Evolutionary conservation across 352 stramenopile species (phyloP).

Genomic region (Globisporangium barbulae): DNA sequence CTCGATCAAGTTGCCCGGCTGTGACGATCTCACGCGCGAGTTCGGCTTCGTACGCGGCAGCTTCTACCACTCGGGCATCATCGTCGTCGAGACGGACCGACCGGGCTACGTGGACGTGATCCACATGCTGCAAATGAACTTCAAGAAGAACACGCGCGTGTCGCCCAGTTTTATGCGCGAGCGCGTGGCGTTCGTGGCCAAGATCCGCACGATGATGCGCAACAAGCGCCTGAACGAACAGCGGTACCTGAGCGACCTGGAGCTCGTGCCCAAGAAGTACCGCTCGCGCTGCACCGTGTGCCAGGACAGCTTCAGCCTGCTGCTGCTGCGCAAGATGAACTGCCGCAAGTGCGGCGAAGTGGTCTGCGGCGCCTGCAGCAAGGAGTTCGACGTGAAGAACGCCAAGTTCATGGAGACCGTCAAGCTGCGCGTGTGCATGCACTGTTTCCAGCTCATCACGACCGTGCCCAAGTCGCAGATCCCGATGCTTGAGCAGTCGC

Average conservation of each 20-base stretch:
- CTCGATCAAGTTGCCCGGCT: constrained; percentile 78
- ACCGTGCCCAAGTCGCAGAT: constrained; percentile 50
- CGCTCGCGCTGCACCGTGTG: constrained; percentile 69
- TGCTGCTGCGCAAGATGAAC: constrained; percentile 80
- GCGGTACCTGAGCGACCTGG: constrained; percentile 72
- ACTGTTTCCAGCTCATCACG: constrained; percentile 80
- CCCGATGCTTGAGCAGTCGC: constrained; percentile 44
- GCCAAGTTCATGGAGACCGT: constrained; percentile 57
- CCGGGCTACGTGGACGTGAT: constrained; percentile 78
- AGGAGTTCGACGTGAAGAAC: constrained; percentile 70
- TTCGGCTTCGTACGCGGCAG: constrained; percentile 75
- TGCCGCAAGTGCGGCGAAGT: constrained; percentile 87
- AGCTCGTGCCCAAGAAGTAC: constrained; percentile 83
- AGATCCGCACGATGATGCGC: constrained; percentile 63
- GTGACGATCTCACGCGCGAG: constrained; percentile 68
- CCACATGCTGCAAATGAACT: constrained; percentile 77
- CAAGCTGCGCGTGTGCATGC: constrained; percentile 84
- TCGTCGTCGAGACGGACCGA: constrained; percentile 75
- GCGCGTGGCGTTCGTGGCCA: constrained; percentile 42
- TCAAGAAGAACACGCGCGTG: constrained; percentile 66
- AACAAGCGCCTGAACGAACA: constrained; percentile 78
- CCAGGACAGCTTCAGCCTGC: constrained; percentile 78
- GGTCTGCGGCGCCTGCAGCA: constrained; percentile 83
- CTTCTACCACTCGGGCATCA: constrained; percentile 83
- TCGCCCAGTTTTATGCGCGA: constrained; percentile 39